phyloP scores from a whole-genome alignment of 371 early-diverging fungal species.

The Mucor racemosus region DNA sequence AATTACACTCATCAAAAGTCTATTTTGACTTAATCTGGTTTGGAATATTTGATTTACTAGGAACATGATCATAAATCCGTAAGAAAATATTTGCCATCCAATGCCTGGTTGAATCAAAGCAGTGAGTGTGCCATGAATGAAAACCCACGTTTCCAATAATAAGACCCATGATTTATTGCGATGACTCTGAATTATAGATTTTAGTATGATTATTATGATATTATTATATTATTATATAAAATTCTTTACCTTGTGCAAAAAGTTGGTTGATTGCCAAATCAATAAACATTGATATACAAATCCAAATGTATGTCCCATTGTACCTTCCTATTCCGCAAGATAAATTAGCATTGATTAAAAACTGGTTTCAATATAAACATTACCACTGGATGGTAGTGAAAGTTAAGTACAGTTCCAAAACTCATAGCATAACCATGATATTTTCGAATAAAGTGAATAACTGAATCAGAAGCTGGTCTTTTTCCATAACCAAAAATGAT shows the following conservation, averaged over 20 bases:
- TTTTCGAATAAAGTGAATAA: conserved; percentile 40
- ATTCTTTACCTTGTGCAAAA: conserved; percentile 37
- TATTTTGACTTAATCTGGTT: conserved; percentile 24
- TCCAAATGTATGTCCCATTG: conserved; percentile 45
- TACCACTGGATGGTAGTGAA: conserved; percentile 55
- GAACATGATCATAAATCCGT: conserved; percentile 44
- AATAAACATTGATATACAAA: conserved; percentile 49
- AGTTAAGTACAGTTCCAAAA: conserved; percentile 48
- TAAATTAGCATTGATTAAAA: too few relatives aligned
- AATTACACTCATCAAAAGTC: conserved; percentile 7
- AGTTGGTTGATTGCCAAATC: conserved; percentile 51
- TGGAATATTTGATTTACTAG: conserved; percentile 44
- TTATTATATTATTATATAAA: too few relatives aligned
- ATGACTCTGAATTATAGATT: conserved; percentile 32
- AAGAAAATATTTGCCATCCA: conserved; percentile 51
- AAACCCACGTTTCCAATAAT: conserved; percentile 45
- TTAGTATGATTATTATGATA: not conserved
- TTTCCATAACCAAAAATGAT: conserved; percentile 37
- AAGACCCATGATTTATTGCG: conserved; percentile 43
- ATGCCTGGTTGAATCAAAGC: conserved; percentile 50
- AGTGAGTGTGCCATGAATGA: conserved; percentile 47
- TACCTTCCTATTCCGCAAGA: conserved; percentile 37
- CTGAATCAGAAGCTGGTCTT: conserved; percentile 23
- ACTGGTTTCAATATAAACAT: not conserved
- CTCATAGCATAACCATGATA: conserved; percentile 55